Percentiles rank a stretch among this genome's conserved stretches.
Conservation (phyloP, 192 early-diverging fungal species). For the Allomyces javanicus region DNA sequence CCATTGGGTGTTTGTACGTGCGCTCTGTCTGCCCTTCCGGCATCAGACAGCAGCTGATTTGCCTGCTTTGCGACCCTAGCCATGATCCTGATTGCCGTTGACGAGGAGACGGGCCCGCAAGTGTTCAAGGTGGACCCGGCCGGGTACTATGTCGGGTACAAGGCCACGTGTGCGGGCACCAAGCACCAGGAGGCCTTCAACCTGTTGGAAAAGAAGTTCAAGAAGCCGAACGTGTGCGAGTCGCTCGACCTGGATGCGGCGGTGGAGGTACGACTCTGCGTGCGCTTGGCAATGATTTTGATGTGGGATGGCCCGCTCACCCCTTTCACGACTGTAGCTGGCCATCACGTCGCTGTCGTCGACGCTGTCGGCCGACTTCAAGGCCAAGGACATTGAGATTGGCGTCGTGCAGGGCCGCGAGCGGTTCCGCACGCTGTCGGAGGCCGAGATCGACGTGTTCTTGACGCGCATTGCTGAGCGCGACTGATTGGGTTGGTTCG, state of each 20-base stretch:
- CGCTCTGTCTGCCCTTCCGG: too few species aligned
- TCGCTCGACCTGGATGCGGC: constrained; percentile 64
- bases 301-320: background rate
- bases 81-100: constrained; percentile 92
- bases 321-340: constrained; percentile 26
- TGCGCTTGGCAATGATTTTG: background rate
- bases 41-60: too few species aligned
- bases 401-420: constrained; percentile 62
- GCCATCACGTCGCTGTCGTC: constrained; percentile 86
- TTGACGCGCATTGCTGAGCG: constrained; percentile 70
- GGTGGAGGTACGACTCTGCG: constrained; percentile 46
- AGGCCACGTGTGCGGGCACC: constrained; percentile 83
- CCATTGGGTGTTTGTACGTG: constrained; percentile 82
- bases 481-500: constrained; percentile 25
- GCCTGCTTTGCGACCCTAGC: constrained; percentile 21
- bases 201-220: constrained; percentile 94
- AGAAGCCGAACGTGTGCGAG: constrained; percentile 45
- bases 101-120: constrained; percentile 90
- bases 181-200: constrained; percentile 93
- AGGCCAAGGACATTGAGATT: constrained; percentile 88
- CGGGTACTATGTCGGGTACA: constrained; percentile 94
- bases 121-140: constrained; percentile 97
- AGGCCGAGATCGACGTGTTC: constrained; percentile 72
- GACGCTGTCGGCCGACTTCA: constrained; percentile 84
- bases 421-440: constrained; percentile 56